Base-by-base conservation (phyloP, 1,139 yeast genomes). In the Suhomyces yuchorum region DNA sequence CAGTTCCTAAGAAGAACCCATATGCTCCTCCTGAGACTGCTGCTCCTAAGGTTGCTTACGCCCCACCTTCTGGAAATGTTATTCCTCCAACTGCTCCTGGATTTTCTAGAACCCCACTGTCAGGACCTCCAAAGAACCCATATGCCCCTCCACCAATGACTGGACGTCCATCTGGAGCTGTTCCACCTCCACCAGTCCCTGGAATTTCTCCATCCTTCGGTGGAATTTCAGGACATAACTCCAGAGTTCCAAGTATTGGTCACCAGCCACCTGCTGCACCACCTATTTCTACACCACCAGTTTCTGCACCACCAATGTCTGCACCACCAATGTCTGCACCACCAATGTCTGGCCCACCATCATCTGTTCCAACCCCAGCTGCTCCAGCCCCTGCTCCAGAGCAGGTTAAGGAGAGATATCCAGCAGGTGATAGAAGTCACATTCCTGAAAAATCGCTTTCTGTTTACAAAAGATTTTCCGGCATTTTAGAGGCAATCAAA, bases 361-460 rank as follows among this genome's bases (percentile, higher is more conserved):
- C 65, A 12, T 62, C 63, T 15, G 61, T 62, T n/a, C 62, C 53
- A n/a, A 60, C 60, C 26, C 56, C 56, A 12, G 41, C 37, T 22
- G 36, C 37, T 23, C 28, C 35, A n/a, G 38, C 36, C 18, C 28
- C 35, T 7, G 38, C 36, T 9, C 48, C 50, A n/a, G 50, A 36
- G 4, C 59, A 60, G 15, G 55, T 46, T 15, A 58, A 64, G 46
- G 68, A 75, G 14, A 80, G 74, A 55, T 73, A 79, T 59, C 90
- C 92, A 35, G 62, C 81, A 9, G 93, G 92, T 24, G 93, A 86
- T 62, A 78, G 92, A 58, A 66, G 80, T 2, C 93, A 85, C 59
- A 85, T 89, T 52, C 80, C 91, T 2, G 78, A 70, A 4, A 74
- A 73, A 8, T 77, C 84, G 2, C 61, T 67, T 53, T 84, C 85